Conservation (phyloP, 805 yeast genomes). For the Wickerhamiella nectarea region DNA sequence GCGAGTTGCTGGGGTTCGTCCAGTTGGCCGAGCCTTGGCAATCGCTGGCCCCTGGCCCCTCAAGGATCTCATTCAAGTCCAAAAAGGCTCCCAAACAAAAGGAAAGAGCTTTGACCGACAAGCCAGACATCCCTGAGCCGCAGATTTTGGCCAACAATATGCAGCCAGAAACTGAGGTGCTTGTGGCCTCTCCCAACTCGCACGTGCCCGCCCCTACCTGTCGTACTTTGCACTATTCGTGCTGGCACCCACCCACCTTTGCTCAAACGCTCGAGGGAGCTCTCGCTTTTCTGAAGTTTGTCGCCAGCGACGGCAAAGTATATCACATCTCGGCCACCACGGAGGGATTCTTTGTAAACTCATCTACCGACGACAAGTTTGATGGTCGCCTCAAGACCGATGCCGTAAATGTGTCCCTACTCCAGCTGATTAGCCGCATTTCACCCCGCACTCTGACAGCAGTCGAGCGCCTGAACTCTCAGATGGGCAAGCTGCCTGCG, state of each 20-base stretch:
- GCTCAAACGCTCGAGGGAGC: slow-evolving; percentile 56
- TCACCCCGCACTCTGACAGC: slow-evolving; percentile 58
- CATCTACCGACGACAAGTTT: slow-evolving; percentile 50
- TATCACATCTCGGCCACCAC: slow-evolving; percentile 66
- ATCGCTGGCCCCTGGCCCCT: background rate
- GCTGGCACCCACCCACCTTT: slow-evolving; percentile 78
- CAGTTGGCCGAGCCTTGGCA: slow-evolving; percentile 23
- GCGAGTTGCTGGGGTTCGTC: slow-evolving; percentile 44
- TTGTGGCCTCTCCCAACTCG: slow-evolving; percentile 13
- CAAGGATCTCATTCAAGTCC: slow-evolving; percentile 18
- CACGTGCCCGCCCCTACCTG: slow-evolving; percentile 27
- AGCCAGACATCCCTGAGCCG: slow-evolving; percentile 12
- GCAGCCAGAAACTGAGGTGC: background rate
- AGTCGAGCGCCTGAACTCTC: slow-evolving; percentile 38
- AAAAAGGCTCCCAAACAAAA: slow-evolving; percentile 14
- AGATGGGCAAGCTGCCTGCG: slow-evolving; percentile 16
- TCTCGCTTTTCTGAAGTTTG: slow-evolving; percentile 56
- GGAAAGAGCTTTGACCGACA: slow-evolving; percentile 12
- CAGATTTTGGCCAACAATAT: slow-evolving; percentile 13
- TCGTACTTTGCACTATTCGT: slow-evolving; percentile 53
- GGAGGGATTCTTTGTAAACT: slow-evolving; percentile 69
- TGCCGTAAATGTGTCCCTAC: slow-evolving; percentile 36
- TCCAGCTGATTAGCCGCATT: slow-evolving; percentile 44
- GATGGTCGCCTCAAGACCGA: slow-evolving; percentile 40
- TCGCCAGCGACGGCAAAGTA: slow-evolving; percentile 70